A percentile compares a stretch with the other conserved stretches of the same genome.
Conservation (phyloP, 2,329 filamentous ascomycete genomes). For the Diplocarpon rosae region DNA sequence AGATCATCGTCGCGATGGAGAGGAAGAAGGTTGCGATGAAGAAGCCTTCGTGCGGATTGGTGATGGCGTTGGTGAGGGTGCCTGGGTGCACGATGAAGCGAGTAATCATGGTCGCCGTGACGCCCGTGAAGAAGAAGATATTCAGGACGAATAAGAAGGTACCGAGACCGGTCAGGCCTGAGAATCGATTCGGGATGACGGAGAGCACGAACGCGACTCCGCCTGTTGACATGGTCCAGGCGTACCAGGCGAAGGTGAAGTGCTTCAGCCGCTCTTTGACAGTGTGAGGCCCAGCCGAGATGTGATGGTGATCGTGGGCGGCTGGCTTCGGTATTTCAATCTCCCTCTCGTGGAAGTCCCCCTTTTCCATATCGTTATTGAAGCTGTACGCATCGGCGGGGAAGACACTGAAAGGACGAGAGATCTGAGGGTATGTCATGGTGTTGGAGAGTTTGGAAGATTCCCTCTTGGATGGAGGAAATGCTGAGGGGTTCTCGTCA, state of each 20-base stretch:
- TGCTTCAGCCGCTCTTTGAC: conserved; percentile 16
- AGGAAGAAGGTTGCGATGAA: conserved; percentile 66
- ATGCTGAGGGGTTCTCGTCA: background rate
- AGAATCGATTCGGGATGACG: conserved; percentile 52
- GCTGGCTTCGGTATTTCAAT: conserved; percentile 3
- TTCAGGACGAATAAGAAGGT: conserved; percentile 60
- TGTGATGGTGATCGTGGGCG: conserved; percentile 6
- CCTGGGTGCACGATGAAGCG: conserved; percentile 52
- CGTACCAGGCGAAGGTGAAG: conserved; percentile 46
- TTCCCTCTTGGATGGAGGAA: conserved; percentile 11
- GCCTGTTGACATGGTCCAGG: conserved; percentile 64
- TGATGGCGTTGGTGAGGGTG: conserved; percentile 43
- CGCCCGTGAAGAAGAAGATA: conserved; percentile 48
- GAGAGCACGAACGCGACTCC: conserved; percentile 55
- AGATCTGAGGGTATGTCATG: conserved; percentile 12
- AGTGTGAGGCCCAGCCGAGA: conserved; percentile 3
- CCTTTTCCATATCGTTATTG: conserved; percentile 6
- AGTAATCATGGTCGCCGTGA: conserved; percentile 42
- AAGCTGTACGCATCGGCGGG: background rate
- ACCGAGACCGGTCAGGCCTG: conserved; percentile 52
- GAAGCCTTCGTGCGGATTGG: conserved; percentile 56
- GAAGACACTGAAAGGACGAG: background rate
- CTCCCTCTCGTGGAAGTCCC: conserved; percentile 1
- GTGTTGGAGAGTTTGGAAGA: background rate
- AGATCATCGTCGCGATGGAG: conserved; percentile 55